Evolutionary conservation across 805 yeast genomes (phyloP).

Genomic region (Gaillardinia entomophila): DNA sequence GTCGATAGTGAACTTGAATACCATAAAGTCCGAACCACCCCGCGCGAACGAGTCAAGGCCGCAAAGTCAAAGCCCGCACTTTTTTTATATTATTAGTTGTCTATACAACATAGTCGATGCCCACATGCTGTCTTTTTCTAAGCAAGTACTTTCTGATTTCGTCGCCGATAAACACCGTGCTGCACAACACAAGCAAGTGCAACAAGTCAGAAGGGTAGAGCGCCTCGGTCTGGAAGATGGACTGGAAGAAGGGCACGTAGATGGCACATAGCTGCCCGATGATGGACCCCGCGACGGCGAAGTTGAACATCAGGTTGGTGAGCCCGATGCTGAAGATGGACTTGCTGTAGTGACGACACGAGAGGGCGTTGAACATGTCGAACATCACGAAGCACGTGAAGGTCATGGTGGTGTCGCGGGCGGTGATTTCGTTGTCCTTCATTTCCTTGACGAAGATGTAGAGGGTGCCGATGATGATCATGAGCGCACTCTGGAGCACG

Average conservation of each 20-base stretch:
- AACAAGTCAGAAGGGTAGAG: slow-evolving; percentile 64
- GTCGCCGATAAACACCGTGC: slow-evolving; percentile 81
- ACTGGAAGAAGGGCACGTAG: slow-evolving; percentile 88
- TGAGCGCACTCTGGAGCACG: slow-evolving; percentile 67
- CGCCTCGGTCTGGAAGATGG: slow-evolving; percentile 92
- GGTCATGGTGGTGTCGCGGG: slow-evolving; percentile 98
- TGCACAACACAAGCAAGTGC: slow-evolving; percentile 57
- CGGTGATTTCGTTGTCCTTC: slow-evolving; percentile 76
- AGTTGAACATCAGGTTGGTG: slow-evolving; percentile 83
- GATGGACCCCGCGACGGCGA: slow-evolving; percentile 84
- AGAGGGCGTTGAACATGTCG: slow-evolving; percentile 94
- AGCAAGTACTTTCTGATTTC: slow-evolving; percentile 61
- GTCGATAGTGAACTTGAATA: slow-evolving; percentile 36
- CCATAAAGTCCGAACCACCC: slow-evolving; percentile 11
- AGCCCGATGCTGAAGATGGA: slow-evolving; percentile 80
- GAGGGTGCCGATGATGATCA: slow-evolving; percentile 81
- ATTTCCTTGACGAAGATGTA: slow-evolving; percentile 82
- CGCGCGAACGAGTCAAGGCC: neutral
- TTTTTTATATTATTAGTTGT: neutral
- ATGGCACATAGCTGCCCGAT: slow-evolving; percentile 91
- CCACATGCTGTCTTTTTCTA: slow-evolving; percentile 11
- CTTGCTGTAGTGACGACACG: slow-evolving; percentile 85
- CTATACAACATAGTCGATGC: slow-evolving; percentile 12
- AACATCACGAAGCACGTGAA: slow-evolving; percentile 93
- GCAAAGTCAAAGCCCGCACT: no score